Base-by-base conservation (phyloP, 192 early-diverging fungal genomes). In the Linnemannia zychae region DNA sequence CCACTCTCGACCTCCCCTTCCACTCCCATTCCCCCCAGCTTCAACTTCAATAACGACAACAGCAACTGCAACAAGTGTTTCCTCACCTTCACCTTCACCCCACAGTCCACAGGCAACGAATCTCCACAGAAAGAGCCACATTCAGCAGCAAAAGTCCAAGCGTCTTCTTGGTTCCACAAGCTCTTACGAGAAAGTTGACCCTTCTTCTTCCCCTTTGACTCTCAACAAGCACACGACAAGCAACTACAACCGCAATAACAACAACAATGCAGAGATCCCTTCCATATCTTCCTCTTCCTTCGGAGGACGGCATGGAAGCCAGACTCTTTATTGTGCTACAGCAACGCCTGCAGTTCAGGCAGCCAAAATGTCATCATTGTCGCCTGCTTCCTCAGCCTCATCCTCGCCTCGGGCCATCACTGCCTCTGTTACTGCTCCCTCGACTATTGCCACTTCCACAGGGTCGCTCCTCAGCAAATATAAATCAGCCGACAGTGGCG, bases 341-440 rank as follows among this genome's bases (percentile, higher is more conserved):
- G 15, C 7, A 60, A 28, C 57, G 47, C 69, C 68, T 38, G 4
- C 40, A 57, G 38, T 65, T n/a, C 40, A 40, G 24, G 17, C 47
- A 67, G 17, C 74, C 49, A 33, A 63, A 53, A 33, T 63, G 22
- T 20, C 79, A 2, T 60, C 72, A 47, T 75, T 73, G 12, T 68
- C 72, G 49, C 72, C 79, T 49, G 12, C 44, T 7, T 81, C 72
- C 63, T 81, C 79, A 18, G 38, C 49, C 9, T 69, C 79, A 2
- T 75, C 79, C 48, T 75, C 73, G 9, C 79, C 79, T 44, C 70
- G 79, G 37, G 73, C 79, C 2, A 44, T 81, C 67, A 60, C 79
- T n/a, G 73, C 72, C 13, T 81, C 81, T 18, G 40, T 77, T 15
- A 65, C 37, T 34, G 81, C 76, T 15, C 72, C 80, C 11, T 72